phyloP scores from a whole-genome alignment of 116 monocot species.

The Phalaenopsis hybrid region DNA sequence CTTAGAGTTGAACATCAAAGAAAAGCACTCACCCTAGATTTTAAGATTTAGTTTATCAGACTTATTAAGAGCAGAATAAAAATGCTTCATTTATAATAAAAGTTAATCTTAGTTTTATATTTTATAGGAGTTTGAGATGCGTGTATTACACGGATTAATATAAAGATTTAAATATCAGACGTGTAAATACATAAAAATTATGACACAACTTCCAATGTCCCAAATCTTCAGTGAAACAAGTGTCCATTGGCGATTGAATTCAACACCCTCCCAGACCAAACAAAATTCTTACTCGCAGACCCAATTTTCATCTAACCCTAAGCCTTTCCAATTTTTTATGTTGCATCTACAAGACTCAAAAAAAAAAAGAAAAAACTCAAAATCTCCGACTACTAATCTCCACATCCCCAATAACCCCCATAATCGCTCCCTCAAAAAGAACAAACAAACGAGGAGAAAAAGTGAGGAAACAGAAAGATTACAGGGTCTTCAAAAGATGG shows the following conservation, averaged over 20 bases:
- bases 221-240: not conserved
- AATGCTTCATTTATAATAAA: too few relatives aligned
- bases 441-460: not conserved
- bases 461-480: not conserved
- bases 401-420: not conserved
- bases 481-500: not conserved
- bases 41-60: not conserved
- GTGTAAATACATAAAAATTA: too few relatives aligned
- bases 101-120: too few relatives aligned
- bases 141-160: too few relatives aligned
- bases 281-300: not conserved
- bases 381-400: not conserved
- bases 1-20: not conserved
- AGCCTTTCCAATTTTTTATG: not conserved
- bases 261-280: not conserved
- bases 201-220: not conserved
- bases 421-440: not conserved
- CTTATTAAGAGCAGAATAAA: not conserved
- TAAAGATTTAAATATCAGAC: too few relatives aligned
- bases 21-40: not conserved
- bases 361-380: not conserved
- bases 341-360: not conserved
- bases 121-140: too few relatives aligned
- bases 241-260: not conserved
- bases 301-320: not conserved